Percentiles rank a stretch among this genome's conserved stretches.
Evolutionary conservation across 2,329 filamentous ascomycete genomes (phyloP).

Genomic region (Trichoderma afroharzianum): DNA sequence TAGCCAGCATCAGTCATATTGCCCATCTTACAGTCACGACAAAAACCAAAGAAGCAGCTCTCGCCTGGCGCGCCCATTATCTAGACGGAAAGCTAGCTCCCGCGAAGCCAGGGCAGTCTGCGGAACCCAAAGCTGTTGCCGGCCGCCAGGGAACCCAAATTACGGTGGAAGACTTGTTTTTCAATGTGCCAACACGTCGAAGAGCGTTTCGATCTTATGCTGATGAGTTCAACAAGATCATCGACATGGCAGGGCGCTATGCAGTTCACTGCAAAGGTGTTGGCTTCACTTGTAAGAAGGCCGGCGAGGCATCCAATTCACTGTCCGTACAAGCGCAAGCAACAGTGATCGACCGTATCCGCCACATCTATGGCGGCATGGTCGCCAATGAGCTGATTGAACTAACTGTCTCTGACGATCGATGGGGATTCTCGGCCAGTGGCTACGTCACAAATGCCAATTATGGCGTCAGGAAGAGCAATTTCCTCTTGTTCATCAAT

Average conservation of each 20-base stretch:
- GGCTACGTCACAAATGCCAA: slow-evolving; percentile 91
- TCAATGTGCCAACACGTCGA: slow-evolving; percentile 86
- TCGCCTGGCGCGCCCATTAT: slow-evolving; percentile 89
- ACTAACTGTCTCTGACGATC: slow-evolving; percentile 66
- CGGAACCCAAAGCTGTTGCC: slow-evolving; percentile 83
- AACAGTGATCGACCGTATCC: slow-evolving; percentile 75
- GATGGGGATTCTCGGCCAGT: slow-evolving; percentile 78
- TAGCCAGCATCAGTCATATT: slow-evolving; percentile 98
- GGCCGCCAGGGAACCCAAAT: slow-evolving; percentile 91
- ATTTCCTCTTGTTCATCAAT: slow-evolving; percentile 90
- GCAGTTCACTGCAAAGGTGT: slow-evolving; percentile 89
- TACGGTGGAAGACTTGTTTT: slow-evolving; percentile 94
- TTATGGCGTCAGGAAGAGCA: slow-evolving; percentile 87
- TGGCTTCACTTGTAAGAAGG: slow-evolving; percentile 94
- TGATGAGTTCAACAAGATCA: slow-evolving; percentile 96
- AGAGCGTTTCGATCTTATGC: slow-evolving; percentile 86
- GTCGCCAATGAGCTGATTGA: slow-evolving; percentile 87
- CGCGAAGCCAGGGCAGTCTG: slow-evolving; percentile 79
- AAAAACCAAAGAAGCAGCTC: slow-evolving; percentile 80
- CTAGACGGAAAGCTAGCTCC: slow-evolving; percentile 76
- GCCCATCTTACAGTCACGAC: slow-evolving; percentile 94
- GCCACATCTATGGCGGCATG: slow-evolving; percentile 78
- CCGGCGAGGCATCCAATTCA: slow-evolving; percentile 79
- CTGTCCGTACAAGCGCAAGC: slow-evolving; percentile 75
- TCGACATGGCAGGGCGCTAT: slow-evolving; percentile 91